These are phyloP conservation scores for Parafenestella ontariensis DNA, from an alignment of 2,329 filamentous ascomycete species.

Conservation along the genomic window DNA sequence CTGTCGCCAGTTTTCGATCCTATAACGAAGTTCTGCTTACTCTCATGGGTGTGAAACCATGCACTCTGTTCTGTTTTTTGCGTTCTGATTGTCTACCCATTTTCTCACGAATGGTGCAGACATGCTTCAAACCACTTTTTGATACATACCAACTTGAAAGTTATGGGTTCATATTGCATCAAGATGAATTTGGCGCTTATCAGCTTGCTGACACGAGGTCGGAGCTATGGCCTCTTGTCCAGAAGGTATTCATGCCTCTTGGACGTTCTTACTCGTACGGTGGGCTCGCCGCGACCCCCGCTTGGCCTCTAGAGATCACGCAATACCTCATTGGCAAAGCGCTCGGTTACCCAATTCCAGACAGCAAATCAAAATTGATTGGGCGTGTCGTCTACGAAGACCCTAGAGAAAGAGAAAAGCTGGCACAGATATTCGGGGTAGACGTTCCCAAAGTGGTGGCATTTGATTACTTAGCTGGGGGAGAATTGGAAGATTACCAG, in stretches of 20 bases:
- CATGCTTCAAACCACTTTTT: neutral
- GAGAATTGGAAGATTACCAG: neutral
- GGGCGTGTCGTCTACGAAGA: neutral
- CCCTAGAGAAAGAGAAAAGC: neutral
- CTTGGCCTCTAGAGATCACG: neutral
- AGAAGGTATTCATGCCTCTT: neutral
- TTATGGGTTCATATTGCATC: neutral
- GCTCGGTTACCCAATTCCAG: neutral
- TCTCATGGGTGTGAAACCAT: neutral
- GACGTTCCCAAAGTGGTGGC: neutral
- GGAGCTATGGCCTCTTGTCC: neutral
- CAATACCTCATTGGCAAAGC: neutral
- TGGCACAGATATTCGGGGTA: neutral
- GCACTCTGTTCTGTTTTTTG: neutral
- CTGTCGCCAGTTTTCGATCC: neutral
- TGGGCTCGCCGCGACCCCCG: neutral
- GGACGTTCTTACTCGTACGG: neutral
- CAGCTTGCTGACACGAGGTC: neutral
- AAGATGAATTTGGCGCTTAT: neutral
- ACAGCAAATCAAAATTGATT: neutral
- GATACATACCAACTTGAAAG: neutral
- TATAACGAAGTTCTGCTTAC: neutral
- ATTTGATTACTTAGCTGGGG: neutral
- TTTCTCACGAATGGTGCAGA: neutral
- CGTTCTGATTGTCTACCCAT: neutral